These are phyloP conservation scores for Phytophthora cryptogea DNA, from an alignment of 352 stramenopile species.

Conservation along the genomic window DNA sequence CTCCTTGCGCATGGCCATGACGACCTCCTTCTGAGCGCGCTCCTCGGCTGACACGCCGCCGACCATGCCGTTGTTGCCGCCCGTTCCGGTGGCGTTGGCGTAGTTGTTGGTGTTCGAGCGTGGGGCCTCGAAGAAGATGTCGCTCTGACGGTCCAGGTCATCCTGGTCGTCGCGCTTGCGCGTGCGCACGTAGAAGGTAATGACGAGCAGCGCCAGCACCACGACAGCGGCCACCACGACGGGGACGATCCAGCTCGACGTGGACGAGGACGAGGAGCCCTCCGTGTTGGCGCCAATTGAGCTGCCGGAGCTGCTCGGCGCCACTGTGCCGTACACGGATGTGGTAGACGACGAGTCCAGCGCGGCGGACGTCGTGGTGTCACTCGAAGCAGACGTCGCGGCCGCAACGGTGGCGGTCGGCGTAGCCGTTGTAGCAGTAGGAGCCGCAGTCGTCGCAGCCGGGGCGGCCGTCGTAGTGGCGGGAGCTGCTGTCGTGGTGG, in stretches of 20 bases:
- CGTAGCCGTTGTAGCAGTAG: slow-evolving; percentile 13
- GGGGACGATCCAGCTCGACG: slow-evolving; percentile 58
- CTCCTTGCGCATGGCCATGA: slow-evolving; percentile 41
- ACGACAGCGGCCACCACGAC: slow-evolving; percentile 62
- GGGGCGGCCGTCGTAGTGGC: slow-evolving; percentile 20
- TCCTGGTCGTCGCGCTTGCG: slow-evolving; percentile 50
- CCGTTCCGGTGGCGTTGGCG: slow-evolving; percentile 13
- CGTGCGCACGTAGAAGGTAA: slow-evolving; percentile 63
- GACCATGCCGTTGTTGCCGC: slow-evolving; percentile 18
- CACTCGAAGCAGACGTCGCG: slow-evolving; percentile 27
- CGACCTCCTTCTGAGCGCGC: slow-evolving; percentile 29
- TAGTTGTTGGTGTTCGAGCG: slow-evolving; percentile 63
- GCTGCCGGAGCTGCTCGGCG: slow-evolving; percentile 33
- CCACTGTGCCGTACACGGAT: slow-evolving; percentile 53
- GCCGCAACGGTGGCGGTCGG: slow-evolving; percentile 14
- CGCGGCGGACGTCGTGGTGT: slow-evolving; percentile 36
- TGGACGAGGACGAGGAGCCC: slow-evolving; percentile 26
- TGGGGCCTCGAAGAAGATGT: slow-evolving; percentile 66
- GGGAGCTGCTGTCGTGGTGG: slow-evolving; percentile 16
- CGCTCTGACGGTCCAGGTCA: slow-evolving; percentile 57
- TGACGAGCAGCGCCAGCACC: slow-evolving; percentile 54
- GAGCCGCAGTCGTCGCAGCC: slow-evolving; percentile 12
- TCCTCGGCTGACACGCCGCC: slow-evolving; percentile 23
- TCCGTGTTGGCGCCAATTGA: slow-evolving; percentile 26
- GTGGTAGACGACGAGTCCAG: slow-evolving; percentile 43